Percentiles rank a stretch among this genome's conserved stretches.
phyloP scores from a whole-genome alignment of 495 filamentous ascomycete genomes.

The Articulospora tetracladia region DNA sequence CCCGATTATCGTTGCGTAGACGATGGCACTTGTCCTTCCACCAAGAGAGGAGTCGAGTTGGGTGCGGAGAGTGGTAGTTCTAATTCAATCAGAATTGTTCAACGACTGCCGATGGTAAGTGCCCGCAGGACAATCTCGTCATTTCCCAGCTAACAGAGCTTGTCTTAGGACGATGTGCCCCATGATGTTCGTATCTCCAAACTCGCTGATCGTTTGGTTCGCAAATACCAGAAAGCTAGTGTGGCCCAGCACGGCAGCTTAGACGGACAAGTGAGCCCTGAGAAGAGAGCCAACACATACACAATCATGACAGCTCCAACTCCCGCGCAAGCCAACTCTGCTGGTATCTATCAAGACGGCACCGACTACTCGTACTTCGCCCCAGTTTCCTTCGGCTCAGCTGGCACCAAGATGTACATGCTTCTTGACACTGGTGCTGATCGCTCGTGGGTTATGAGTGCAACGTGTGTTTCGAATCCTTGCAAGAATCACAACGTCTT shows the following conservation, averaged over 20 bases:
- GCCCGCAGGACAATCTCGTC: background rate
- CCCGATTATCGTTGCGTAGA: conserved; percentile 16
- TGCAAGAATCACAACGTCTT: conserved; percentile 67
- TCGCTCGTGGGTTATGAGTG: conserved; percentile 74
- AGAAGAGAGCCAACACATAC: conserved; percentile 45
- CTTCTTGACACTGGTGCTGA: conserved; percentile 76
- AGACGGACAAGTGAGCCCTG: conserved; percentile 16
- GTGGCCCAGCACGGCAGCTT: background rate
- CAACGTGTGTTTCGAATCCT: conserved; percentile 54
- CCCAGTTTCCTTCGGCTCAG: conserved; percentile 61
- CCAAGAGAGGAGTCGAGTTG: background rate
- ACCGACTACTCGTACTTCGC: conserved; percentile 77
- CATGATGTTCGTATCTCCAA: conserved; percentile 15
- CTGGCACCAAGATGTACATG: conserved; percentile 62
- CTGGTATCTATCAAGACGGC: conserved; percentile 69
- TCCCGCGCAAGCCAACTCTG: conserved; percentile 52
- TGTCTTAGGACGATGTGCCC: background rate
- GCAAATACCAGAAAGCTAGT: conserved; percentile 12
- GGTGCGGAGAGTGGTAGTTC: background rate
- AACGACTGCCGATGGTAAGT: conserved; percentile 14
- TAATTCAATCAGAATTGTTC: conserved; percentile 16
- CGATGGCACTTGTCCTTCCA: background rate
- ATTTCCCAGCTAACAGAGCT: conserved; percentile 1
- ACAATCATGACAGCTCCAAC: conserved; percentile 49
- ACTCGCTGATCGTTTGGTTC: conserved; percentile 12